phyloP scores from a whole-genome alignment of 768 basidiomycete genomes.

The Lentinula guzmanii region DNA sequence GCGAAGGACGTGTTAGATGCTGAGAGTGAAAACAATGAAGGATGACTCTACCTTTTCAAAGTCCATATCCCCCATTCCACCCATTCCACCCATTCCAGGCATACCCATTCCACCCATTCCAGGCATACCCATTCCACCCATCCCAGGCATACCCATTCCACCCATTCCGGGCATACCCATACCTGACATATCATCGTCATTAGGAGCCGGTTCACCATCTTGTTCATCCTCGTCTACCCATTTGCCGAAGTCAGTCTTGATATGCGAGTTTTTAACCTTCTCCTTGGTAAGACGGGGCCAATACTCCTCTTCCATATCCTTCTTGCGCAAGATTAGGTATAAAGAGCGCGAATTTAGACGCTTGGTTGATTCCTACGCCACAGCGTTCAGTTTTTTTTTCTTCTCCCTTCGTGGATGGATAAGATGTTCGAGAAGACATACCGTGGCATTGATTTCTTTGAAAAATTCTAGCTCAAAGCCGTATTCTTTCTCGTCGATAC shows the following conservation, averaged over 20 bases:
- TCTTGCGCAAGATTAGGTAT: slow-evolving; percentile 71
- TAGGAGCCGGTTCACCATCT: slow-evolving; percentile 45
- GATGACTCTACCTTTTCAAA: slow-evolving; percentile 47
- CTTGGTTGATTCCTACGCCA: slow-evolving; percentile 44
- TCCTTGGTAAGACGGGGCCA: slow-evolving; percentile 94
- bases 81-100: slow-evolving; percentile 40
- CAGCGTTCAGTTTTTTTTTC: neutral
- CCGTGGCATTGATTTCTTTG: slow-evolving; percentile 72
- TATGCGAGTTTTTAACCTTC: slow-evolving; percentile 68
- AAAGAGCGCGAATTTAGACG: slow-evolving; percentile 65
- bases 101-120: slow-evolving; percentile 58
- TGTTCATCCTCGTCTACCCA: slow-evolving; percentile 99
- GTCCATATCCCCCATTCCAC: slow-evolving; percentile 53
- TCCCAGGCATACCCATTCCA: slow-evolving; percentile 40
- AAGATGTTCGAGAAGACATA: slow-evolving; percentile 21
- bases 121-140: slow-evolving; percentile 52
- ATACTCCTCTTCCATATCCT: slow-evolving; percentile 66
- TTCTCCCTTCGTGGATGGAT: neutral
- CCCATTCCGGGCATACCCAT: slow-evolving; percentile 36
- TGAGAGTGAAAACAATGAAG: slow-evolving; percentile 5
- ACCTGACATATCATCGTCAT: slow-evolving; percentile 29
- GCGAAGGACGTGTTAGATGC: neutral
- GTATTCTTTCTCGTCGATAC: slow-evolving; percentile 55
- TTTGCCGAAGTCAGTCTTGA: slow-evolving; percentile 94
- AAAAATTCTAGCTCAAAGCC: slow-evolving; percentile 74